Evolutionary conservation across 106 monocot genomes (phyloP), one percentile per base, ranked within the genome.

Genomic region (Xerophyta viscosa): DNA sequence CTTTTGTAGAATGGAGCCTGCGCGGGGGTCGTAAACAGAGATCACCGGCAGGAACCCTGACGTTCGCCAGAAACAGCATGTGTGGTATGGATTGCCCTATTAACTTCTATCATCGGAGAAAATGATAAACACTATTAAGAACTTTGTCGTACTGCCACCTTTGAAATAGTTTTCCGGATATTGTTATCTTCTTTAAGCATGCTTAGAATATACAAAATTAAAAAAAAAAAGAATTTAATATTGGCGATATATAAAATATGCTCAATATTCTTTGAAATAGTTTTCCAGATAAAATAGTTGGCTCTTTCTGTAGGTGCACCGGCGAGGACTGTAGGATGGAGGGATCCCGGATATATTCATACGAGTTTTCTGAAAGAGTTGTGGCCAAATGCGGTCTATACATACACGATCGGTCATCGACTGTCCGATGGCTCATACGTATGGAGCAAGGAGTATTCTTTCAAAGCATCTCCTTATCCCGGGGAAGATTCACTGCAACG

Each of bases 1-100:
- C 96, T 42, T 85, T 98, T 68, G 85, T 98, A 4, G 78, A 98
- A 89, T 98, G 89, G 89, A 89, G 96, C 10, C 63, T 48, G 20
- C 52, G 79, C 41, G 60, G 74, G 49, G 77, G 71, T 20, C 68
- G 55, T 26, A 50, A 71, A 29, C 79, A 29, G 13, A 67, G 72
- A 21, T 64, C 89, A n/a, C 74, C 81, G 12, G 85, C 96, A 31
- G 96, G 82, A 8, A 98, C 96, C 18, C 58, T 89, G 62, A 98
- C 89, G 17, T 98, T 89, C 54, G 66, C 47, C 50, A 89, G 86
- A 27, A 72, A 63, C 24, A 74, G 73, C 69, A 54, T 89, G 79
- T 98, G 96, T 37, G 94, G 94, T 98, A 96, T 29, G 75, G 5
- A n/a, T n/a, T n/a, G 33, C 33, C 33, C 5, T 33, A 11, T 33